These are phyloP conservation scores for Dalbergia oliveri DNA, from an alignment of 306 rosid species.

Conservation along the genomic window DNA sequence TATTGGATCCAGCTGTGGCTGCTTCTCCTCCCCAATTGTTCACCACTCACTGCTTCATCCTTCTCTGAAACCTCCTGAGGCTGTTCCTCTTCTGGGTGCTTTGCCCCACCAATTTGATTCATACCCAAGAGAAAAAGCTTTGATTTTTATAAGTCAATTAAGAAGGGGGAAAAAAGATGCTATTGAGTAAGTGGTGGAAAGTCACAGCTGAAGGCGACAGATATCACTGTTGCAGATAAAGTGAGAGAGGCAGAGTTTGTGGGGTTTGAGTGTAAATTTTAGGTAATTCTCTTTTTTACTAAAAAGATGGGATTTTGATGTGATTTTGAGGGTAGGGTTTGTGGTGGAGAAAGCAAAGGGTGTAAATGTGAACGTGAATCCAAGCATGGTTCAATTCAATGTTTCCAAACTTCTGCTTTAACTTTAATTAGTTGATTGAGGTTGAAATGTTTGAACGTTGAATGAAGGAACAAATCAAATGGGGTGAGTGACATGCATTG, in stretches of 20 bases:
- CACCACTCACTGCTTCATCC: conserved; percentile 49
- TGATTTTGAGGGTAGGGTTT: conserved; percentile 37
- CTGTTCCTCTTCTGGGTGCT: conserved; percentile 45
- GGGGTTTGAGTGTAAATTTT: conserved; percentile 32
- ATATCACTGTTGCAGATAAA: conserved; percentile 58
- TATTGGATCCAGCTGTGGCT: conserved; percentile 58
- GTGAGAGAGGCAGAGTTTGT: conserved; percentile 49
- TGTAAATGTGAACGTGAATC: not conserved
- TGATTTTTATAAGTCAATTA: conserved; percentile 54
- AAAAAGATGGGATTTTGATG: not conserved
- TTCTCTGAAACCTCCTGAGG: conserved; percentile 44
- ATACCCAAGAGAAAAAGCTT: conserved; percentile 51
- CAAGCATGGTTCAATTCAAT: not conserved
- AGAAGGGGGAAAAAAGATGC: conserved; percentile 28
- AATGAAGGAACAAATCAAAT: too few species aligned
- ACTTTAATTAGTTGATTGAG: not conserved
- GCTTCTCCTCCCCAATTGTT: conserved; percentile 44
- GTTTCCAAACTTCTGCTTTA: not conserved
- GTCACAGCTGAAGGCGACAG: conserved; percentile 91
- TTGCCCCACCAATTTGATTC: conserved; percentile 63
- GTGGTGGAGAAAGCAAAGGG: conserved; percentile 33
- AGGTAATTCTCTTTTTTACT: conserved; percentile 19
- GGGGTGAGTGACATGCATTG: too few species aligned
- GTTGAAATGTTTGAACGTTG: not conserved
- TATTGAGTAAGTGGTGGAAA: conserved; percentile 64